Evolutionary conservation across 441 rosid species (phyloP), one percentile per base, ranked within the genome.

Genomic region (Populus trichocarpa): DNA sequence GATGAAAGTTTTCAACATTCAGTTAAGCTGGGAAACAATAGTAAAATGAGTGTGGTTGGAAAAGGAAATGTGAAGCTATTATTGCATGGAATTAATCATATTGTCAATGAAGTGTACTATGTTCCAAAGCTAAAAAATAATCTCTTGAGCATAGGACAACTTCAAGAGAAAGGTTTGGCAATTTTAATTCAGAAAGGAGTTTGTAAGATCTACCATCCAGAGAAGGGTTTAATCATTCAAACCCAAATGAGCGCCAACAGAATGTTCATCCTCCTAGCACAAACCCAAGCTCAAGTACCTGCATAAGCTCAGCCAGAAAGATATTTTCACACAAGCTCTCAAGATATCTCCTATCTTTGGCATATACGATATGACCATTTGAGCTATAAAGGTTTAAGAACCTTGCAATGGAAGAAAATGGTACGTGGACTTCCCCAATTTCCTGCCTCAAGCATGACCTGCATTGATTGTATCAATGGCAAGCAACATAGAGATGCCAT

Each of bases 21-120:
- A 66, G 67, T 71, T 3, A 64, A 70, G 10, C 26, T 63, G 7
- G 65, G 71, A 9, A 71, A 78, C 13, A 61, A 70, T 12, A 22
- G 61, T 2, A 70, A 18, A 4, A 70, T 70, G 75, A 26, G 0
- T 30, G 75, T 77, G 10, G 3, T 28, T 11, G 75, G 59, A 11
- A 25, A 77, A 64, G 71, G 75, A 3, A 70, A 12, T 12, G n/a
- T 77, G 20, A 23, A 22, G 11, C n/a, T 77, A 40, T 2, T 5
- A 9, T 4, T 71, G 2, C 3, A 73, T 53, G 75, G 71, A 4
- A 14, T 32, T 26, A 32, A 18, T 32, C 46, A 69, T 32, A 13
- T 73, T 3, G 25, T 77, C 4, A 64, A 18, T 33, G 61, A 70
- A 1, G 75, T 77, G 1, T 77, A 26, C 18, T 77, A 22, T 77